phyloP scores from a whole-genome alignment of 192 early-diverging fungal species.

The Umbelopsis sp. region DNA sequence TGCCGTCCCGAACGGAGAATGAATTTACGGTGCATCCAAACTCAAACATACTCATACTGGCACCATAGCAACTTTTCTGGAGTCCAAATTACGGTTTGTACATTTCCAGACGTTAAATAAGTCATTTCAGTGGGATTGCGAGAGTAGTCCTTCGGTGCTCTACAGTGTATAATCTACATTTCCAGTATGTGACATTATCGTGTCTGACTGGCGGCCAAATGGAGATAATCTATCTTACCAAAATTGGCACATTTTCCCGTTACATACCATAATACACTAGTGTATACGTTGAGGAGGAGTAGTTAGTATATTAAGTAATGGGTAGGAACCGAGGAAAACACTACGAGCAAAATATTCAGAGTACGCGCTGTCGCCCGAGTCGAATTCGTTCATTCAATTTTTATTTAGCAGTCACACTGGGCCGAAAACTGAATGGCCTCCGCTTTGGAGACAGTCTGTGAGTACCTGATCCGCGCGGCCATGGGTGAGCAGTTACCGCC shows the following conservation, averaged over 20 bases:
- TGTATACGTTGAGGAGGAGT: neutral
- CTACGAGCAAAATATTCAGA: too few relatives aligned
- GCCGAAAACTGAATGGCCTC: too few relatives aligned
- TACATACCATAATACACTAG: neutral
- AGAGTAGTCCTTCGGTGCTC: neutral
- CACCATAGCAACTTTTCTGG: neutral
- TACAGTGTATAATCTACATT: neutral
- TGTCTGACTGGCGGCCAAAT: neutral
- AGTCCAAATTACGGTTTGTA: conserved; percentile 4
- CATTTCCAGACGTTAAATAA: neutral
- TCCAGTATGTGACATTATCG: neutral
- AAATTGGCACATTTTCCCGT: neutral
- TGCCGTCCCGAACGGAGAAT: conserved; percentile 9
- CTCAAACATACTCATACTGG: neutral
- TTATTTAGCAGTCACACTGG: neutral
- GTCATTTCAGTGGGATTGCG: neutral
- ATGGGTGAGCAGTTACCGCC: conserved; percentile 10
- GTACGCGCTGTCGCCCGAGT: too few relatives aligned
- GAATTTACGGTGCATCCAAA: conserved; percentile 11
- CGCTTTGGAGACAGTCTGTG: neutral
- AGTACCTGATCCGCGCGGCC: neutral
- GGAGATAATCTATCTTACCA: neutral
- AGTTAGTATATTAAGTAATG: too few relatives aligned
- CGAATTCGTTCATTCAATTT: too few relatives aligned
- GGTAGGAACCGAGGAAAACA: too few relatives aligned